These are phyloP conservation scores for Leptographium radiaticola DNA, from an alignment of 2,329 filamentous ascomycete species.

Conservation along the genomic window DNA sequence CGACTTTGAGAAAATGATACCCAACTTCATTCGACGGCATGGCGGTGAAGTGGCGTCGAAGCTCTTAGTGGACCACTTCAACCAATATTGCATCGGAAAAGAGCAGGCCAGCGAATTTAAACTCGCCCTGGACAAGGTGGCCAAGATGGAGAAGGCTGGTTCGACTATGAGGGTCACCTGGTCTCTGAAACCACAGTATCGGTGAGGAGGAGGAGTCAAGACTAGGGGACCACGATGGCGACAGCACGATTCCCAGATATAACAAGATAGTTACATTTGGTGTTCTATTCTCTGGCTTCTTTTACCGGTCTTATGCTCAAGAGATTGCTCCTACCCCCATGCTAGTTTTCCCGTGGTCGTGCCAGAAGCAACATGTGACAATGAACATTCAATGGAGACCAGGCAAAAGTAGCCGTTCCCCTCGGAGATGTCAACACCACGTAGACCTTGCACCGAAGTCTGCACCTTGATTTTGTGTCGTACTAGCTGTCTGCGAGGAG, in stretches of 20 bases:
- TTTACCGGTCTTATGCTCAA: background rate
- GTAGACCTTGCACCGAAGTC: constrained; percentile 17
- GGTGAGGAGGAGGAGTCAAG: constrained; percentile 4
- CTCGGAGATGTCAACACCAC: constrained; percentile 59
- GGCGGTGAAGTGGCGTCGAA: constrained; percentile 71
- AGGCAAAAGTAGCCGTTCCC: constrained; percentile 53
- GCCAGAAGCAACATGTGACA: constrained; percentile 34
- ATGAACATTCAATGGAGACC: constrained; percentile 39
- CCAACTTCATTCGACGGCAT: constrained; percentile 64
- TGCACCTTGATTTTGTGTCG: constrained; percentile 18
- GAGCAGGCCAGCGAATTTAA: constrained; percentile 70
- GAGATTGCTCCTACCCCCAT: background rate
- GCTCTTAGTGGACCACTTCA: constrained; percentile 82
- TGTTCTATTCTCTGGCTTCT: background rate
- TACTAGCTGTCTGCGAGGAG: constrained; percentile 29
- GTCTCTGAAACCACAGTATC: constrained; percentile 28
- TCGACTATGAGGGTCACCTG: constrained; percentile 40
- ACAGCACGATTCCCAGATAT: background rate
- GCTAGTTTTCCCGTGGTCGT: constrained; percentile 18
- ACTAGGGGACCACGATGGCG: background rate
- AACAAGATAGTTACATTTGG: background rate
- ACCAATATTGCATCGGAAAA: constrained; percentile 58
- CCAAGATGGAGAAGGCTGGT: constrained; percentile 50
- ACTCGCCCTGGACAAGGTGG: constrained; percentile 63
- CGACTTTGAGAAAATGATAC: constrained; percentile 61